Evolutionary conservation across 2,329 filamentous ascomycete species (phyloP).

Genomic region (Sporothrix pallida): DNA sequence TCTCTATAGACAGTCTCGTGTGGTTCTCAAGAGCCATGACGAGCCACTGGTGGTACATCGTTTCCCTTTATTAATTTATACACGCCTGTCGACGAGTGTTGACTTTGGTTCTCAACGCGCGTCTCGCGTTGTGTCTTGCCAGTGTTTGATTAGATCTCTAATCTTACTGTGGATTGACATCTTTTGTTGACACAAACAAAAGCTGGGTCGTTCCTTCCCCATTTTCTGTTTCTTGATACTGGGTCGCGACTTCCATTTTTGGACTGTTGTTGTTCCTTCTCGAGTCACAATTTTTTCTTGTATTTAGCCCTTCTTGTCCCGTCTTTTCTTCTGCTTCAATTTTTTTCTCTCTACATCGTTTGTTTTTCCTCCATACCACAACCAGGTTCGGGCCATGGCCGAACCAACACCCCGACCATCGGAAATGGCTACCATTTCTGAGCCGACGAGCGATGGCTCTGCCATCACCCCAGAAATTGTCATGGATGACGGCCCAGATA

Average conservation of each 20-base stretch:
- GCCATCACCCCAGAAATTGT: neutral
- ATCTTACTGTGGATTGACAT: neutral
- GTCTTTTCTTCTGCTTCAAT: neutral
- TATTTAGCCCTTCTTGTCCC: neutral
- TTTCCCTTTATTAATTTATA: neutral
- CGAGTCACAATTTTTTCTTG: neutral
- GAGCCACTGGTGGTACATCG: neutral
- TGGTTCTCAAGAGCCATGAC: too few relatives aligned
- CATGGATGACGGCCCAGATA: neutral
- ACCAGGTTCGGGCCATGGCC: neutral
- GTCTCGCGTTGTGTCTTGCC: slow-evolving; percentile 4
- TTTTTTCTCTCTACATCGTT: neutral
- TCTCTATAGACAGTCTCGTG: slow-evolving; percentile 1
- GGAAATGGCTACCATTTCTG: neutral
- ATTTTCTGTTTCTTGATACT: neutral
- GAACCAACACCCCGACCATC: neutral
- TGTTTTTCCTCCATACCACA: neutral
- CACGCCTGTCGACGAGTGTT: slow-evolving; percentile 36
- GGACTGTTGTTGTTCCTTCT: neutral
- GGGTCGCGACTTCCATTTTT: neutral
- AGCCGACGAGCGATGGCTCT: neutral
- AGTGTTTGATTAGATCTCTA: neutral
- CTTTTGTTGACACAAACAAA: neutral
- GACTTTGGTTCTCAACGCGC: slow-evolving; percentile 27
- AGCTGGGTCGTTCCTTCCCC: neutral